phyloP scores from a whole-genome alignment of 495 filamentous ascomycete genomes.

The Parmelia sp. region DNA sequence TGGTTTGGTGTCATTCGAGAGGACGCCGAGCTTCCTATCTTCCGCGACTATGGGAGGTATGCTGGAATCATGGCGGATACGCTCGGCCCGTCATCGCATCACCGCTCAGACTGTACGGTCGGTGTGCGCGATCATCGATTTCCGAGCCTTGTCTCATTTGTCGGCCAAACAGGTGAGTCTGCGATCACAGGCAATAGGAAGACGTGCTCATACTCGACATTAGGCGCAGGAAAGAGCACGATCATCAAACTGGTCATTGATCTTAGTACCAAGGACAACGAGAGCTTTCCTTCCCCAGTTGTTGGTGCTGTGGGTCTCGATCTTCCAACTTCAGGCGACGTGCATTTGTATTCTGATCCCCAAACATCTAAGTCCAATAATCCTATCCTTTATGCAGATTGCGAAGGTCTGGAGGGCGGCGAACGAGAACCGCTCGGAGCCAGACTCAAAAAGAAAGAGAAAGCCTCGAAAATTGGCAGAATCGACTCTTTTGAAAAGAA shows the following conservation, averaged over 20 bases:
- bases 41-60: conserved; percentile 39
- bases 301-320: conserved; percentile 14
- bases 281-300: conserved; percentile 17
- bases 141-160: conserved; percentile 38
- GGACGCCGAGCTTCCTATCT: conserved; percentile 29
- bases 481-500: conserved; percentile 8
- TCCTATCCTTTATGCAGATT: conserved; percentile 34
- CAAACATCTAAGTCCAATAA: conserved; percentile 10
- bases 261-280: background rate
- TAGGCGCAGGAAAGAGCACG: conserved; percentile 51
- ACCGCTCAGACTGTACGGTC: background rate
- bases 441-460: conserved; percentile 14
- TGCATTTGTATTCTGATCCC: conserved; percentile 33
- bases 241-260: conserved; percentile 50
- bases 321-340: conserved; percentile 31
- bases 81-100: conserved; percentile 20
- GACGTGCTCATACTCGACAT: background rate
- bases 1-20: conserved; percentile 44
- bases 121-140: conserved; percentile 20
- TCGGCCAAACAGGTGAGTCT: conserved; percentile 38
- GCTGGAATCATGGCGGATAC: conserved; percentile 38
- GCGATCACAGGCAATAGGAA: conserved; percentile 4
- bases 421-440: conserved; percentile 26
- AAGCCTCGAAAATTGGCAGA: background rate
- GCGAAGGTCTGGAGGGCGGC: conserved; percentile 34